A percentile compares a stretch with the other conserved stretches of the same genome.
Conservation (phyloP, 2,329 filamentous ascomycete genomes). For the Neonectria neomacrospora region DNA sequence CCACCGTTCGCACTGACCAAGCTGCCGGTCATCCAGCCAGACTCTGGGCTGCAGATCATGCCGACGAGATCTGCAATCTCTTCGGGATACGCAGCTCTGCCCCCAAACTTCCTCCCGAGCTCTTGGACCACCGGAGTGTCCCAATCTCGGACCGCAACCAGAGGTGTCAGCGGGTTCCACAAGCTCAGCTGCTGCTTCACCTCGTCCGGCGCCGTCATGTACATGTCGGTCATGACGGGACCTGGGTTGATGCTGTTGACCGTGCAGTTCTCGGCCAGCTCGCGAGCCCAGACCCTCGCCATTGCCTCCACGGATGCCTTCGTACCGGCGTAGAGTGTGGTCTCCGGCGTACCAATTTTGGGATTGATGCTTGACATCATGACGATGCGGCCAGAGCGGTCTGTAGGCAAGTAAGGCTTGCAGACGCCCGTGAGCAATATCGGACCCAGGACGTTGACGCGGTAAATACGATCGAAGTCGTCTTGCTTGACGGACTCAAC, state of each 20-base stretch:
- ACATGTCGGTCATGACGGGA: conserved; percentile 51
- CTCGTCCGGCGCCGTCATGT: conserved; percentile 63
- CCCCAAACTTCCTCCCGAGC: conserved; percentile 61
- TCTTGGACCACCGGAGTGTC: conserved; percentile 45
- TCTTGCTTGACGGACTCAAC: conserved; percentile 58
- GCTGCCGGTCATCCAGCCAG: conserved; percentile 72
- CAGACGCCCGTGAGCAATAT: conserved; percentile 65
- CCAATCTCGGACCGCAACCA: conserved; percentile 51
- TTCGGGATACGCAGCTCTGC: conserved; percentile 67
- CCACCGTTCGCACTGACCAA: conserved; percentile 72
- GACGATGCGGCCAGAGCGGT: conserved; percentile 68
- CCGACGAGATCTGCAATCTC: conserved; percentile 74
- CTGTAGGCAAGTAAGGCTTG: conserved; percentile 64
- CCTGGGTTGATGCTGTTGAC: conserved; percentile 68
- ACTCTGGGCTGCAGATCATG: conserved; percentile 73
- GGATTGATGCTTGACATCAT: conserved; percentile 66
- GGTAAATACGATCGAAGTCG: conserved; percentile 66
- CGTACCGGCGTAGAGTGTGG: conserved; percentile 69
- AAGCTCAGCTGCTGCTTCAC: conserved; percentile 51
- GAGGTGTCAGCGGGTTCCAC: conserved; percentile 60
- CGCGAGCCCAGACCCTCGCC: conserved; percentile 70
- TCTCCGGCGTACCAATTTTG: conserved; percentile 62
- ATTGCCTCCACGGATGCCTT: conserved; percentile 71
- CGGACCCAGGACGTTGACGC: conserved; percentile 68
- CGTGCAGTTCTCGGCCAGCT: conserved; percentile 66